Conservation (phyloP, 768 basidiomycete species). For the Kwoniella sp. region DNA sequence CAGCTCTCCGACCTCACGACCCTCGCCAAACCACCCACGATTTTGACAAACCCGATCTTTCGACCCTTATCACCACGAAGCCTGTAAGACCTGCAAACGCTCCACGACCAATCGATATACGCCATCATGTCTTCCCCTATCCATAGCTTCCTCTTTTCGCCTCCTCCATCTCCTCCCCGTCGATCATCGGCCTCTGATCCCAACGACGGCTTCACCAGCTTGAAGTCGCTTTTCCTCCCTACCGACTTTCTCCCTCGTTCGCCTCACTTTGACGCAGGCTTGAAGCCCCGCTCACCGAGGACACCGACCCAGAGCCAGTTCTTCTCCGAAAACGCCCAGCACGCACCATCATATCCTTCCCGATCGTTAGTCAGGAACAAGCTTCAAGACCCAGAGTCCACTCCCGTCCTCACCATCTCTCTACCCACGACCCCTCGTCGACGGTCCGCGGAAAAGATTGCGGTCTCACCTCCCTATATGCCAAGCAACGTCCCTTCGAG, state of each 20-base stretch:
- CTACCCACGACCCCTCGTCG: conserved; percentile 18
- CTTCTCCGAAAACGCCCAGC: conserved; percentile 25
- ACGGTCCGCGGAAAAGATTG: conserved; percentile 17
- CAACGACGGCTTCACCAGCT: conserved; percentile 25
- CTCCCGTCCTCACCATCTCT: conserved; percentile 19
- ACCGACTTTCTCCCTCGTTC: conserved; percentile 27
- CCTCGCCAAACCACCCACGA: not conserved
- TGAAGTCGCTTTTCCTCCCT: conserved; percentile 28
- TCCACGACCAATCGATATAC: not conserved
- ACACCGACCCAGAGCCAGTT: conserved; percentile 38
- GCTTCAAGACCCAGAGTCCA: conserved; percentile 9
- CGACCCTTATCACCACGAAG: not conserved
- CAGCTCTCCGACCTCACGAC: conserved; percentile 8
- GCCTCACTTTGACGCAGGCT: conserved; percentile 18
- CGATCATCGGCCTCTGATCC: conserved; percentile 6
- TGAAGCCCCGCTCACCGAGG: conserved; percentile 34
- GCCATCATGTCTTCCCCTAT: conserved; percentile 46
- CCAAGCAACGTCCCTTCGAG: conserved; percentile 26
- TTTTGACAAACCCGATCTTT: not conserved
- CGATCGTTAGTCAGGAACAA: not conserved
- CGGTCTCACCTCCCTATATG: conserved; percentile 15
- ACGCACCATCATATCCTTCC: conserved; percentile 19
- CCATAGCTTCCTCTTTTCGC: conserved; percentile 48
- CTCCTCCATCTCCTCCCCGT: conserved; percentile 36
- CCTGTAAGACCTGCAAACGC: too few species aligned